These are phyloP conservation scores for Diphasiastrum complanatum DNA, from an alignment of 83 land plant species.

Conservation along the genomic window DNA sequence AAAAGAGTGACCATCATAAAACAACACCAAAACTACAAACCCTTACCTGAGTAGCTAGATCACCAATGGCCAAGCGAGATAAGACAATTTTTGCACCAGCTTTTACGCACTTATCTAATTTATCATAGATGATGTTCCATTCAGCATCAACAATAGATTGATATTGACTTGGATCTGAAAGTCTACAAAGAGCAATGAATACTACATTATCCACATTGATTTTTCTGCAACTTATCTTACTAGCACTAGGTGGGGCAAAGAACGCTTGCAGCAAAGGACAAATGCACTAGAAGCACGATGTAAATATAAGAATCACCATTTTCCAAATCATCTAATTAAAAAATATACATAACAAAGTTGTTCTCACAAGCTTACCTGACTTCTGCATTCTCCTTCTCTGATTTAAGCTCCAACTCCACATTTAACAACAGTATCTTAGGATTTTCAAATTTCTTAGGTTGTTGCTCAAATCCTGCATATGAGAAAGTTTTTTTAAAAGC, in stretches of 20 bases:
- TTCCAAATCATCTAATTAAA: too few species aligned
- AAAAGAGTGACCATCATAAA: too few species aligned
- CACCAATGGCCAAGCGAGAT: conserved; percentile 94
- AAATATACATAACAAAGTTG: neutral
- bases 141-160: conserved; percentile 99
- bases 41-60: conserved; percentile 86
- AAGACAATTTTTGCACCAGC: conserved; percentile 91
- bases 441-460: conserved; percentile 75
- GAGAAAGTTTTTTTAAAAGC: conserved; percentile 99
- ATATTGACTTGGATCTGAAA: conserved; percentile 87
- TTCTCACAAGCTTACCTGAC: conserved; percentile 49
- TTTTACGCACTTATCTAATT: conserved; percentile 88
- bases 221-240: too few species aligned
- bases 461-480: conserved; percentile 99
- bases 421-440: conserved; percentile 83
- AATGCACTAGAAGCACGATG: too few species aligned
- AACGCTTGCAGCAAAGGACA: too few species aligned
- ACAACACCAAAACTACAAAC: too few species aligned
- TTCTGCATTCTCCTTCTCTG: conserved; percentile 99
- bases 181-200: conserved; percentile 32
- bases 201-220: too few species aligned
- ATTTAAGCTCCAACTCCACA: conserved; percentile 91
- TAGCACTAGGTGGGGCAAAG: too few species aligned
- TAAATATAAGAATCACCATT: too few species aligned
- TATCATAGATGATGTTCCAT: conserved; percentile 99